These are phyloP conservation scores for Penicillium expansum DNA, from an alignment of 2,329 filamentous ascomycete species.

Conservation along the genomic window DNA sequence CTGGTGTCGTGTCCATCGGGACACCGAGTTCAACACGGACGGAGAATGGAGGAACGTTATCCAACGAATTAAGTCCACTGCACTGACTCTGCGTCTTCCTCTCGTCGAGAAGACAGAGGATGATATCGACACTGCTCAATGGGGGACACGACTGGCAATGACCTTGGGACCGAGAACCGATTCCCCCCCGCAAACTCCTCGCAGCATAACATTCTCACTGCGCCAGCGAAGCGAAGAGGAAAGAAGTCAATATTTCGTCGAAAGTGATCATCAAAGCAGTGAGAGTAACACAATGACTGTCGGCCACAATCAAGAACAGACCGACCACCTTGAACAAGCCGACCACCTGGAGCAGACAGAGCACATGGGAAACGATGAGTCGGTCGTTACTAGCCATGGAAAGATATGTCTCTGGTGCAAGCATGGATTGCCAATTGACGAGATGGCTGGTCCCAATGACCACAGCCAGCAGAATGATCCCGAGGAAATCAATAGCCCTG, in stretches of 20 bases:
- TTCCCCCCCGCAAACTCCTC: background rate
- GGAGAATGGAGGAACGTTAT: constrained; percentile 16
- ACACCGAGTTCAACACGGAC: constrained; percentile 17
- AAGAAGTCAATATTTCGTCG: background rate
- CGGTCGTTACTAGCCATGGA: constrained; percentile 16
- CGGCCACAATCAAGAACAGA: background rate
- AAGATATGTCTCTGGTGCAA: constrained; percentile 27
- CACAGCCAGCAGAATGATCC: background rate
- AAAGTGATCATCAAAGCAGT: background rate
- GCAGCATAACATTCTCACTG: background rate
- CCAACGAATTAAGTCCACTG: constrained; percentile 14
- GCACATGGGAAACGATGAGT: background rate
- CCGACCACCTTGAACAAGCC: background rate
- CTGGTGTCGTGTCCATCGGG: constrained; percentile 25
- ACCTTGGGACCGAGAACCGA: background rate
- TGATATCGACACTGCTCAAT: background rate
- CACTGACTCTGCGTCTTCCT: background rate
- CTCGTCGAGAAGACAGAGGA: constrained; percentile 3
- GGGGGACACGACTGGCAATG: background rate
- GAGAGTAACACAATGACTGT: background rate
- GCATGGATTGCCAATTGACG: background rate
- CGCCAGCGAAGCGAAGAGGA: background rate
- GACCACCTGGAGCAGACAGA: background rate
- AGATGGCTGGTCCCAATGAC: background rate
- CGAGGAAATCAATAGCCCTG: no score